Evolutionary conservation across 2,329 filamentous ascomycete species (phyloP), one percentile per base, ranked within the genome.

Genomic region (Hypomyces rosellus): DNA sequence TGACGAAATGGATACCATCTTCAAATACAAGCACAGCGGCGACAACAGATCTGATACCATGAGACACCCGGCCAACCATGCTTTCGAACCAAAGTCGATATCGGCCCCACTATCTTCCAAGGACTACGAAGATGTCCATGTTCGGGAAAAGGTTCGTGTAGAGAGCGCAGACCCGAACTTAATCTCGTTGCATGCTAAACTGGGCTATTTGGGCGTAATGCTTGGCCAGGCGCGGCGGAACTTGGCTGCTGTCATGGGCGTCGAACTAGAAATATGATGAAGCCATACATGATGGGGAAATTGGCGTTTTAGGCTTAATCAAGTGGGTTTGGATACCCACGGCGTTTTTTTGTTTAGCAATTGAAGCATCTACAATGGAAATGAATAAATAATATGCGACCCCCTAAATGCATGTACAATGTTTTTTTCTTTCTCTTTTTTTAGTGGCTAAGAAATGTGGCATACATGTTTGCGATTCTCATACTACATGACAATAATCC

Each of bases 141-240:
- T 97, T 42, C 83, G 85, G 58, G 92, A 96, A 66, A 96, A 96
- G 71, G 81, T 96, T 4, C 78, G 87, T 38, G 85, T 96, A 2
- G 91, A 96, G 67, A 92, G 83, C 61, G 88, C 90, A 49, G 91
- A 97, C 66, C 92, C 92, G 1, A 91, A 84, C 59, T 65, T 96
- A 56, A 84, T 96, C 65, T 86, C 88, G 34, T 75, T 93, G 34
- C 85, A 88, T 65, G 86, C 89, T 5, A 96, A 96, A 69, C 73
- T 96, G 58, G 82, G 78, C 30, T 89, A 88, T 4, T 70, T 96
- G 51, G 84, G 86, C 55, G 81, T 90, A 60, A 85, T 84, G 54
- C 75, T 96, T 16, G 74, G 76, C 51, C 74, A 88, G 55, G 84
- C 85, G 56, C 77, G 87, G 58, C 75, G 80, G 49, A 90, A 90